phyloP scores from a whole-genome alignment of 2,329 filamentous ascomycete species.

The Trichoderma koningii region DNA sequence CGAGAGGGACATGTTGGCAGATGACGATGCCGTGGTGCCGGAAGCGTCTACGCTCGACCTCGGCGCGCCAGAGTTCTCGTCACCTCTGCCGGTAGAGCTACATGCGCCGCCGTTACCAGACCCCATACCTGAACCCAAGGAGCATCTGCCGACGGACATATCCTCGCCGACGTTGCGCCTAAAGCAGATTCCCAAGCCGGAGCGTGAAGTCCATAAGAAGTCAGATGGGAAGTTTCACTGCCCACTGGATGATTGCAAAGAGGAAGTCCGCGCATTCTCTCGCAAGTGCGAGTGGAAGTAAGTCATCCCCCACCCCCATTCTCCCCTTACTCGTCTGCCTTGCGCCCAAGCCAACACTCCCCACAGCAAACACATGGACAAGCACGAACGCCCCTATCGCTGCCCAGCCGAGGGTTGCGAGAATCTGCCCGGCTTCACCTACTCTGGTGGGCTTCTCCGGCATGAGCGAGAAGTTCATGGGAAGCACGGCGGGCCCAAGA shows the following conservation, averaged over 20 bases:
- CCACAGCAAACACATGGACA: slow-evolving; percentile 93
- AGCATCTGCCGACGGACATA: slow-evolving; percentile 37
- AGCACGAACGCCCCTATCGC: slow-evolving; percentile 91
- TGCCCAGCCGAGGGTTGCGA: slow-evolving; percentile 82
- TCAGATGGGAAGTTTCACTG: slow-evolving; percentile 76
- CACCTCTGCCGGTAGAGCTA: slow-evolving; percentile 40
- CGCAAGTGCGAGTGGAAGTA: slow-evolving; percentile 95
- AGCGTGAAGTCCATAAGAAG: slow-evolving; percentile 62
- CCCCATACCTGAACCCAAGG: slow-evolving; percentile 40
- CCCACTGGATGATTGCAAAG: slow-evolving; percentile 67
- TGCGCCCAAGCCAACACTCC: slow-evolving; percentile 33
- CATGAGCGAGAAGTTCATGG: slow-evolving; percentile 94
- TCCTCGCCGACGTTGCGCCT: slow-evolving; percentile 45
- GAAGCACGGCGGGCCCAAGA: slow-evolving; percentile 85
- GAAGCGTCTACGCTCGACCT: slow-evolving; percentile 46
- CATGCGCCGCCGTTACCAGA: slow-evolving; percentile 40
- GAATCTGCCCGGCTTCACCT: slow-evolving; percentile 92
- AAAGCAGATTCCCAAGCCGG: slow-evolving; percentile 61
- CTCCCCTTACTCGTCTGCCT: not conserved
- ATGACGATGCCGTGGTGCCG: slow-evolving; percentile 44
- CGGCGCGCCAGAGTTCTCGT: slow-evolving; percentile 38
- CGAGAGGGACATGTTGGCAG: slow-evolving; percentile 42
- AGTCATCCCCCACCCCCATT: slow-evolving; percentile 43
- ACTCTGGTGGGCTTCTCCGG: slow-evolving; percentile 83
- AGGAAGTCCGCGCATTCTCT: slow-evolving; percentile 66